Evolutionary conservation across 768 basidiomycete species (phyloP).

Genomic region (Phylloporus sp.): DNA sequence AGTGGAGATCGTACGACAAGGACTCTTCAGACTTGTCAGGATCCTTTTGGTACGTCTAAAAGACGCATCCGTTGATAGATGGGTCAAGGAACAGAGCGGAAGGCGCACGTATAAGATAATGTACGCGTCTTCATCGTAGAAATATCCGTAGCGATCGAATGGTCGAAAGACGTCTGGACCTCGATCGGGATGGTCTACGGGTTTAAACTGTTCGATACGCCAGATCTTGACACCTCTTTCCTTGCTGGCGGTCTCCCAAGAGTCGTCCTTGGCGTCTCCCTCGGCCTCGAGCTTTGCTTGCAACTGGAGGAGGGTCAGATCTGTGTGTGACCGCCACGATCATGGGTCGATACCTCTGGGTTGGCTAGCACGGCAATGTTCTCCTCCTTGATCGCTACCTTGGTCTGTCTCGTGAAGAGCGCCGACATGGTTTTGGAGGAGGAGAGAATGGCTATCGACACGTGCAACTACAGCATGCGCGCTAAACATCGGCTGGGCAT

Average conservation of each 20-base stretch:
- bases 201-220: slow-evolving; percentile 55
- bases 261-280: slow-evolving; percentile 43
- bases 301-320: slow-evolving; percentile 5
- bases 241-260: slow-evolving; percentile 48
- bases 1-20: slow-evolving; percentile 58
- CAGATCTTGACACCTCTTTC: slow-evolving; percentile 48
- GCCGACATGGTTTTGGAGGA: slow-evolving; percentile 6
- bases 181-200: slow-evolving; percentile 31
- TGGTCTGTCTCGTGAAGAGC: slow-evolving; percentile 5
- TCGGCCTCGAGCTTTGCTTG: slow-evolving; percentile 52
- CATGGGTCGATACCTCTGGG: slow-evolving; percentile 43
- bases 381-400: slow-evolving; percentile 54
- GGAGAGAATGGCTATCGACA: not conserved
- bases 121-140: slow-evolving; percentile 66
- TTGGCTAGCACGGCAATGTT: slow-evolving; percentile 57
- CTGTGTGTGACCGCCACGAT: not conserved
- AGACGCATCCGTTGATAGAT: not conserved
- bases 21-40: slow-evolving; percentile 31
- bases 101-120: slow-evolving; percentile 54
- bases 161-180: slow-evolving; percentile 1
- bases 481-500: too few relatives aligned
- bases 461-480: too few relatives aligned
- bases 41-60: slow-evolving; percentile 61
- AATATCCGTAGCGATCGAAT: slow-evolving; percentile 43
- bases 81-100: not conserved